Evolutionary conservation across 306 rosid species (phyloP), one percentile per base, ranked within the genome.

Genomic region (Spatholobus suberectus): DNA sequence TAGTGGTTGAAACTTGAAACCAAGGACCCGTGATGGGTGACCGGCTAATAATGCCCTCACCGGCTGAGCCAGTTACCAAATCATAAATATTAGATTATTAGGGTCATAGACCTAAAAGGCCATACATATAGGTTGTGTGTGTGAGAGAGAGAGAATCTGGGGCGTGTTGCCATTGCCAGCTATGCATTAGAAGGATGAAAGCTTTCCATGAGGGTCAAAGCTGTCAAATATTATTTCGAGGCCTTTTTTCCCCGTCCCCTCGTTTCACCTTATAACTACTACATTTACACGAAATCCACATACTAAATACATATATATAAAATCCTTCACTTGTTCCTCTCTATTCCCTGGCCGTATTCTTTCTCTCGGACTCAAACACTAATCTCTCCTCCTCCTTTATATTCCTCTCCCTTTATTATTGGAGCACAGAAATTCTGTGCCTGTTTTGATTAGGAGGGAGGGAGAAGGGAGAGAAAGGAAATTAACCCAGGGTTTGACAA

Each of bases 101-200:
- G 79, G 82, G 37, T 54, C 47, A 66, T 86, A 81, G 83, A 67
- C 81, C 70, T 73, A 70, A 52, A 44, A 43, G 77, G 86, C 38
- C 63, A 57, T 73, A 29, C 20, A 70, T 37, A 32, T 82, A 69
- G 83, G 85, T 23, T 82, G 70, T 21, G 85, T 23, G 76, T 61
- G 32, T 29, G 32, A 78, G 93, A 84, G 86, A 75, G 90, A 88
- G 34, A 49, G 81, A 27, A 47, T 47, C 66, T 57, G 67, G 58
- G 44, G 78, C 58, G 81, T 24, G 71, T 15, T 58, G 43, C 12
- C 20, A 62, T 0, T 90, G 99, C 98, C 98, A 96, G 99, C 98
- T 96, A 88, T 77, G 94, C 78, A 89, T 85, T 81, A 86, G 84
- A 85, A 89, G 94, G 96, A 95, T 87, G 89, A 85, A 92, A 83